Percentiles rank a stretch among this genome's conserved stretches.
Evolutionary conservation across 2,329 filamentous ascomycete species (phyloP).

Genomic region (Lecanicillium sp.): DNA sequence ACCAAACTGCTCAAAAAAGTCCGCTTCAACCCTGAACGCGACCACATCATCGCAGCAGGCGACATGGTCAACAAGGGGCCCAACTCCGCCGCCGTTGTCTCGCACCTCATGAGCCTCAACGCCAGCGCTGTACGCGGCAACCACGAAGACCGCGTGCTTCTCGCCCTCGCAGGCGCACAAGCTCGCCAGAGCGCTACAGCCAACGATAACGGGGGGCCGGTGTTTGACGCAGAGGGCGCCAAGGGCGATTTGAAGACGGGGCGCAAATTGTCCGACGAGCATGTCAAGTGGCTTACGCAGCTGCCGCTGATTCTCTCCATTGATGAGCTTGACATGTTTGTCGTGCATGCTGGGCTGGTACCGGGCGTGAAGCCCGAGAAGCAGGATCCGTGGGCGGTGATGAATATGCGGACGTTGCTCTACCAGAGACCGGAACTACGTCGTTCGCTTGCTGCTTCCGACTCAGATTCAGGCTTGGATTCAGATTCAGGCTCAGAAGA

Average conservation of each 20-base stretch:
- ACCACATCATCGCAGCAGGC: constrained; percentile 70
- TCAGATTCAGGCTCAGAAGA: constrained; percentile 13
- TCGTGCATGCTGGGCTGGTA: constrained; percentile 82
- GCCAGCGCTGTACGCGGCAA: constrained; percentile 86
- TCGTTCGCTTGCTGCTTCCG: constrained; percentile 24
- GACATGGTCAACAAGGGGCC: constrained; percentile 84
- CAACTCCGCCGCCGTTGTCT: constrained; percentile 69
- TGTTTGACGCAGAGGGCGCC: not conserved
- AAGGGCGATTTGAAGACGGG: constrained; percentile 8
- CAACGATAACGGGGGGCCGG: too few relatives aligned
- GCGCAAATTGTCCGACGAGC: constrained; percentile 36
- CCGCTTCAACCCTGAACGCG: constrained; percentile 45
- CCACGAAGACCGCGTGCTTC: constrained; percentile 81
- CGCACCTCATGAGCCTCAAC: constrained; percentile 61
- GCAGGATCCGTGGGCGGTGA: constrained; percentile 71
- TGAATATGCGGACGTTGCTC: constrained; percentile 85
- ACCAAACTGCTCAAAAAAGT: constrained; percentile 58
- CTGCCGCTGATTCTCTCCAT: constrained; percentile 74
- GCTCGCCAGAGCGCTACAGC: too few relatives aligned
- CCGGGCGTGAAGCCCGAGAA: constrained; percentile 61
- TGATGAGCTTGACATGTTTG: constrained; percentile 53
- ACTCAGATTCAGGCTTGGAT: constrained; percentile 22
- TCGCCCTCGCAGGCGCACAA: constrained; percentile 36
- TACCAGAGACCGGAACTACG: constrained; percentile 34
- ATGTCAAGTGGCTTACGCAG: constrained; percentile 59